Evolutionary conservation across 1,284 basidiomycete species (phyloP).

Genomic region (Cutaneotrichosporon cutaneum): DNA sequence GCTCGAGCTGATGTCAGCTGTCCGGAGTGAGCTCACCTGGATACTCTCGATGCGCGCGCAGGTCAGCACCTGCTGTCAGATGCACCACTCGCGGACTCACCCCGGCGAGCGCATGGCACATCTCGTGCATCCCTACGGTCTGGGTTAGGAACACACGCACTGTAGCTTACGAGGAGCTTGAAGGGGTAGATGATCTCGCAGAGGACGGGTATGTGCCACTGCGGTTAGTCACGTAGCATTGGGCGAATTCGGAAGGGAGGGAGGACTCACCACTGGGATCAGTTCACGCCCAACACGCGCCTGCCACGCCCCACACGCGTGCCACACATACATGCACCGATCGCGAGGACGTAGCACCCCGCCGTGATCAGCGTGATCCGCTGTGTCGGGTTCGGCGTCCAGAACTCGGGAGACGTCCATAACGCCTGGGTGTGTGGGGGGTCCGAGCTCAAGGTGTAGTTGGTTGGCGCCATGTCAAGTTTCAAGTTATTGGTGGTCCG

Average conservation of each 20-base stretch:
- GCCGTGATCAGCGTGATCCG: constrained; percentile 46
- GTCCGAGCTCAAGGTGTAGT: too few species aligned
- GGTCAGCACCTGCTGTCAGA: constrained; percentile 63
- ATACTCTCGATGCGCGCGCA: constrained; percentile 88
- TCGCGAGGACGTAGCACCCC: constrained; percentile 41
- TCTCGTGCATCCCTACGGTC: constrained; percentile 88
- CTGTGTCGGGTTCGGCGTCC: neutral
- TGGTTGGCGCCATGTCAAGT: too few species aligned
- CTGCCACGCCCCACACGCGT: neutral
- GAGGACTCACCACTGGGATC: constrained; percentile 14
- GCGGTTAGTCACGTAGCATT: neutral
- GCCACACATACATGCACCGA: constrained; percentile 39
- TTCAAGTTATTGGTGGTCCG: too few species aligned
- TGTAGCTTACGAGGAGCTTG: constrained; percentile 64
- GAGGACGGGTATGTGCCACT: constrained; percentile 36
- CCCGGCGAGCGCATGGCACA: constrained; percentile 73
- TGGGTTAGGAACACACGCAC: constrained; percentile 53
- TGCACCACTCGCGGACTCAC: constrained; percentile 28
- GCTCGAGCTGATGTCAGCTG: constrained; percentile 58
- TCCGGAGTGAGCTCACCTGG: constrained; percentile 56
- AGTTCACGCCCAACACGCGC: neutral
- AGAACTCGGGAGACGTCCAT: neutral
- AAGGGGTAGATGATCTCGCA: constrained; percentile 77
- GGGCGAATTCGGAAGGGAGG: too few species aligned
- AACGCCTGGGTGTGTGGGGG: too few species aligned